Base-by-base conservation (phyloP, 2,329 filamentous ascomycete genomes). In the Xylaria multiplex region DNA sequence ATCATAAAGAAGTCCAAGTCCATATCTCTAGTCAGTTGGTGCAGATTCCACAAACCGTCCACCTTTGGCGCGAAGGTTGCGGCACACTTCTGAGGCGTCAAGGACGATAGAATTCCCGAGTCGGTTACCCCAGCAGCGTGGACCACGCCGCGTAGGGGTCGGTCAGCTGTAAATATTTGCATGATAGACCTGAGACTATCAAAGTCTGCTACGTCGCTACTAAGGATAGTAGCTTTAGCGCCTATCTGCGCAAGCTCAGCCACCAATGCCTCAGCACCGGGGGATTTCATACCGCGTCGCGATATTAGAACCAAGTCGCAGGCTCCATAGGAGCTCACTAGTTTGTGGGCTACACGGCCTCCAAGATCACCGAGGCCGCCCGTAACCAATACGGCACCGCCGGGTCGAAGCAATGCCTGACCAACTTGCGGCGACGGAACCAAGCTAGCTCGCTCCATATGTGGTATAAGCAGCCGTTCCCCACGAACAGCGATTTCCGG, bases 61-160 rank as follows among this genome's bases (percentile, higher is more conserved):
- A 72, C 71, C 53, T 77, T 76, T 14, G 74, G 71, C 11, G 46
- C 68, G 40, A 76, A 57, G 2, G 67, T 69, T 24, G 64, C 71
- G 24, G 62, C 67, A 55, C 68, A 77, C 14, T 68, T 57, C 62
- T 74, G 64, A 11, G 72, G 69, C 22, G 74, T 77, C 72, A 77
- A 66, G 58, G 73, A n/a, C 6, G 65, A 61, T 16, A 77, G 70
- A 37, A 74, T 63, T 9, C 76, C 75, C 9, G 70, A 68, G 65
- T 76, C 73, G 9, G 59, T 40, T 16, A 72, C 68, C 13, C 75
- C 75, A 24, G 75, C 75, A 6, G 74, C 74, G 56, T 77, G 76
- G 32, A 77, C 56, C 14, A 77, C 67, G 27, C 74, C 76, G 22
- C 76, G 69, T 49, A 77, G 62, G n/a, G 76, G 75, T 19, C 73